phyloP scores from a whole-genome alignment of 1,284 basidiomycete species.

The Ustilago loliicola region DNA sequence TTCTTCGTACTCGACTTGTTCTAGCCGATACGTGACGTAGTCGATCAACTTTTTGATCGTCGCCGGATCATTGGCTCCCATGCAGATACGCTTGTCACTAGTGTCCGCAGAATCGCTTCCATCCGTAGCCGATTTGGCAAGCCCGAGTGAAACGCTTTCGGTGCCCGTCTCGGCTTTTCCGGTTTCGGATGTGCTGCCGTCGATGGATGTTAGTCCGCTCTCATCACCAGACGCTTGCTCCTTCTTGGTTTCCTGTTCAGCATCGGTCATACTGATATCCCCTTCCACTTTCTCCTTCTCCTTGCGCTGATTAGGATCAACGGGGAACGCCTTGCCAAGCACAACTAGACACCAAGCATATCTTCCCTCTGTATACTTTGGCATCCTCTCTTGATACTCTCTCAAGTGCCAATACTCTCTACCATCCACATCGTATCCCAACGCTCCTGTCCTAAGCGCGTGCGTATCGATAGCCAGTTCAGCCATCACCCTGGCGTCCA shows the following conservation, averaged over 20 bases:
- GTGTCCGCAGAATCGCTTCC: not conserved
- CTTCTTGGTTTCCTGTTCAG: not conserved
- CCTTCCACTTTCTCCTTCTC: slow-evolving; percentile 9
- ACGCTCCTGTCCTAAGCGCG: slow-evolving; percentile 49
- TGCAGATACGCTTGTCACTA: slow-evolving; percentile 27
- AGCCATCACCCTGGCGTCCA: slow-evolving; percentile 28
- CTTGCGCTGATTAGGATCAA: slow-evolving; percentile 16
- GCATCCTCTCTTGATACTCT: slow-evolving; percentile 59
- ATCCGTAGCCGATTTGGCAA: slow-evolving; percentile 15
- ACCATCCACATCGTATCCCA: slow-evolving; percentile 55
- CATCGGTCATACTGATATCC: slow-evolving; percentile 14
- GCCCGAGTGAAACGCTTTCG: slow-evolving; percentile 13
- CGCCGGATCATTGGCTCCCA: slow-evolving; percentile 49
- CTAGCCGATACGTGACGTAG: slow-evolving; percentile 38
- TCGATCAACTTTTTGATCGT: slow-evolving; percentile 40
- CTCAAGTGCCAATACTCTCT: slow-evolving; percentile 60
- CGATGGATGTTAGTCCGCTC: slow-evolving; percentile 39
- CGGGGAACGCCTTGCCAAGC: slow-evolving; percentile 34
- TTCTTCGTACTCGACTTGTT: slow-evolving; percentile 49
- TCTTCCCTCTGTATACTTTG: slow-evolving; percentile 45
- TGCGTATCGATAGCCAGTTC: slow-evolving; percentile 44
- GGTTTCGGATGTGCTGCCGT: slow-evolving; percentile 17
- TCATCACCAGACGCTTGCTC: slow-evolving; percentile 23
- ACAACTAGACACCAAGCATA: slow-evolving; percentile 59
- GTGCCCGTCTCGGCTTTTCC: slow-evolving; percentile 5